phyloP scores from a whole-genome alignment of 2,329 filamentous ascomycete species.

The Stagonosporopsis rhizophila region DNA sequence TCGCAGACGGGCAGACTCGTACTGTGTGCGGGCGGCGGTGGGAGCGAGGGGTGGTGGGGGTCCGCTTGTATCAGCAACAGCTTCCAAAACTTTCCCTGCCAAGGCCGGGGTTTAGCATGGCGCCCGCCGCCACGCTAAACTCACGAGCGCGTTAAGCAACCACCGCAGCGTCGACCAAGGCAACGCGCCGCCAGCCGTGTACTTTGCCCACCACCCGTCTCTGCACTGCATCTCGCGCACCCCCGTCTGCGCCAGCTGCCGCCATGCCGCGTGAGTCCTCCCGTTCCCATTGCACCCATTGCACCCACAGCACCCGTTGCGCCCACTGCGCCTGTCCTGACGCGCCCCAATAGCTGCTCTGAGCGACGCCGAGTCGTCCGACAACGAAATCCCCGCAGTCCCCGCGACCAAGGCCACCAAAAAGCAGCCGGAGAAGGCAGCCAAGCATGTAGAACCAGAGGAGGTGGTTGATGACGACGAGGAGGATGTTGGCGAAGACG shows the following conservation, averaged over 20 bases:
- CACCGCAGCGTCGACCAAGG: constrained; percentile 17
- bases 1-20: constrained; percentile 6
- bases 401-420: constrained; percentile 35
- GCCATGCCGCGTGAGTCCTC: constrained; percentile 47
- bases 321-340: constrained; percentile 25
- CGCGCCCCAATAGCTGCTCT: constrained; percentile 44
- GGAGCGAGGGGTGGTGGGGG: constrained; percentile 39
- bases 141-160: constrained; percentile 3
- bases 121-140: neutral
- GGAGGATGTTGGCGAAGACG: constrained; percentile 48
- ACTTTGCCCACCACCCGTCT: constrained; percentile 11
- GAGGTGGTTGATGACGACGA: constrained; percentile 35
- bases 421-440: constrained; percentile 14
- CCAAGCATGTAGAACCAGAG: constrained; percentile 18
- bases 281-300: constrained; percentile 12
- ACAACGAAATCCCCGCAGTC: constrained; percentile 39
- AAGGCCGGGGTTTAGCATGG: constrained; percentile 23
- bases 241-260: constrained; percentile 21
- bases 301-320: neutral
- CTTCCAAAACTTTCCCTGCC: constrained; percentile 39
- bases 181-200: constrained; percentile 1
- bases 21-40: constrained; percentile 18
- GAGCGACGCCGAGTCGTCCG: constrained; percentile 50
- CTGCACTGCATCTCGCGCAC: neutral
- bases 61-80: constrained; percentile 27